A percentile compares a stretch with the other conserved stretches of the same genome.
Evolutionary conservation across 1,284 basidiomycete species (phyloP).

Genomic region (Ganoderma lingzhi): DNA sequence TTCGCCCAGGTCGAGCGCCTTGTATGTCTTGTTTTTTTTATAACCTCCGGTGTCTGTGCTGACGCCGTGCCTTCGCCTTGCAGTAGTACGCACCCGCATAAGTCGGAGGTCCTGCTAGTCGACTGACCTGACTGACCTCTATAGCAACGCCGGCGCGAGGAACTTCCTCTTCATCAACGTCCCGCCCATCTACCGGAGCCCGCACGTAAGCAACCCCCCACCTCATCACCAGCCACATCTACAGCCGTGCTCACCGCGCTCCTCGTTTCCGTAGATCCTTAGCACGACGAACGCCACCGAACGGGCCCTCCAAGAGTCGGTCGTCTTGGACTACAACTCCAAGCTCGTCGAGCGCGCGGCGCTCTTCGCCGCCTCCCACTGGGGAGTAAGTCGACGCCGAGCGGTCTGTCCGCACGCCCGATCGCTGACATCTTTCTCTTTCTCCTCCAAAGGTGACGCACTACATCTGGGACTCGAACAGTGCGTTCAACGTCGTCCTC

Average conservation of each 20-base stretch:
- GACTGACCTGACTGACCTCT: background rate
- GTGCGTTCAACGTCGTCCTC: constrained; percentile 59
- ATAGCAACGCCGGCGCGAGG: constrained; percentile 55
- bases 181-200: constrained; percentile 61
- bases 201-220: constrained; percentile 47
- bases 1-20: constrained; percentile 63
- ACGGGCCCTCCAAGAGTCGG: constrained; percentile 50
- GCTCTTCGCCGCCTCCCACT: constrained; percentile 51
- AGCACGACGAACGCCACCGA: constrained; percentile 46
- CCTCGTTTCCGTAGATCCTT: constrained; percentile 52
- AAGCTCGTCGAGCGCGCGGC: constrained; percentile 51
- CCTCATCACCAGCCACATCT: too few relatives aligned
- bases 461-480: constrained; percentile 59
- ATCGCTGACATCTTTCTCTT: background rate
- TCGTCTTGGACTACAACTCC: constrained; percentile 60
- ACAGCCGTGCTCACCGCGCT: too few relatives aligned
- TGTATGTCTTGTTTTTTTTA: constrained; percentile 43
- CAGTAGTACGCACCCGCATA: constrained; percentile 36
- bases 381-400: constrained; percentile 46
- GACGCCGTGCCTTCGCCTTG: background rate
- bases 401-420: background rate
- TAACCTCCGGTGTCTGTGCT: too few relatives aligned
- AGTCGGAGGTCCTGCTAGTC: background rate
- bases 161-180: constrained; percentile 70
- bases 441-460: constrained; percentile 49